phyloP scores from a whole-genome alignment of 192 early-diverging fungal genomes.

The Paraglomus brasilianum region DNA sequence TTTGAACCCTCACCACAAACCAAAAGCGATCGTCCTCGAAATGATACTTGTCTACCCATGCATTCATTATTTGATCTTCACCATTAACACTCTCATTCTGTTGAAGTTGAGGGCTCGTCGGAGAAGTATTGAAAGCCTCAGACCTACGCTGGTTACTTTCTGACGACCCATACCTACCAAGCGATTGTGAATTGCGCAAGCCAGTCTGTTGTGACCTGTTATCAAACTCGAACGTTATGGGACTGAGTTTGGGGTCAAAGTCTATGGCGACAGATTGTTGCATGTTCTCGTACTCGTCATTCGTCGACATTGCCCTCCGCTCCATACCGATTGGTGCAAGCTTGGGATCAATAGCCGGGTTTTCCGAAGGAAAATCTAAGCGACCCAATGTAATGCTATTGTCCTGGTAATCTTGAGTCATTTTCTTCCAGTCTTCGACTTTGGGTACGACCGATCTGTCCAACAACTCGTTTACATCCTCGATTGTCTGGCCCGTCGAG shows the following conservation, averaged over 20 bases:
- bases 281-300: not conserved
- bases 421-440: slow-evolving; percentile 65
- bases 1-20: slow-evolving; percentile 62
- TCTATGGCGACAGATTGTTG: not conserved
- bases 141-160: slow-evolving; percentile 39
- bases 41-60: slow-evolving; percentile 64
- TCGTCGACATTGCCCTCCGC: not conserved
- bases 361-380: slow-evolving; percentile 38
- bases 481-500: slow-evolving; percentile 60
- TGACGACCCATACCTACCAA: not conserved
- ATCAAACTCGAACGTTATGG: slow-evolving; percentile 9
- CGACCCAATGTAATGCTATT: slow-evolving; percentile 47
- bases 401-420: slow-evolving; percentile 58
- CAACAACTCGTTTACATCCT: slow-evolving; percentile 63
- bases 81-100: slow-evolving; percentile 3
- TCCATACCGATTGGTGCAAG: slow-evolving; percentile 18
- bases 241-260: slow-evolving; percentile 4
- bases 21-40: slow-evolving; percentile 69
- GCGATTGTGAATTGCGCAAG: not conserved
- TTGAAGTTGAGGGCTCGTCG: not conserved
- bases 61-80: slow-evolving; percentile 42
- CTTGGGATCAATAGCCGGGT: slow-evolving; percentile 2
- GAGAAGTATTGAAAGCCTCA: slow-evolving; percentile 35
- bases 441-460: slow-evolving; percentile 63
- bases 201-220: not conserved